Evolutionary conservation across 2,329 filamentous ascomycete genomes (phyloP), one percentile per base, ranked within the genome.

Genomic region (Metarhizium robertsii): DNA sequence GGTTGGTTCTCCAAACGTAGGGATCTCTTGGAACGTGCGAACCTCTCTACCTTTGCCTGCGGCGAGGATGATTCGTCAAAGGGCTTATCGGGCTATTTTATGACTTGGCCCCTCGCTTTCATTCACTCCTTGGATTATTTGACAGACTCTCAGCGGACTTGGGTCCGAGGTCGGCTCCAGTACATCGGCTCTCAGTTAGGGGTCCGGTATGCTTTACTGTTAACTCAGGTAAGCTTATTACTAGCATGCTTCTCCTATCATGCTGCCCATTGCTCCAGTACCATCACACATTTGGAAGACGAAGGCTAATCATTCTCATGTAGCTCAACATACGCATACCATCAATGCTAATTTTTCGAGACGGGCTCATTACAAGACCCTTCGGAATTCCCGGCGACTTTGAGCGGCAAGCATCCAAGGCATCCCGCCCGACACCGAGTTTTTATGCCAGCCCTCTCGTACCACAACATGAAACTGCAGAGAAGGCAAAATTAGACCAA

Each of bases 311-410:
- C 18, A 48, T 46, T 49, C 51, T n/a, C 45, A 56, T 57, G 42
- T 52, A 83, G 80, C 72, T 83, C 53, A 75, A 80, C 63, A 67
- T 84, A 53, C 79, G 82, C 29, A 73, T 84, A 18, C 82, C 83
- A 2, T 84, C 80, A 0, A 84, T 85, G 81, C 73, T 84, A 58
- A 83, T 85, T 64, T 75, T 73, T 32, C 70, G 76, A 40, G 80
- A 83, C 61, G 73, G 73, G 4, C 65, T 80, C 10, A 72, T 79
- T 69, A 71, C 73, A 2, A 70, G 68, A 50, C 73, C 74, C 2
- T 75, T 73, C 54, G 69, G 72, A 6, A 65, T 69, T 52, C 68
- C 69, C 6, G 67, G 73, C 52, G 71, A 76, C 61, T 74, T 77
- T 57, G 70, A 75, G 60, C 75, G 73, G 65, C 61, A 77, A 34